These are phyloP conservation scores for Histomonas meleagridis DNA, from an alignment of 208 protist genomes.

Conservation along the genomic window DNA sequence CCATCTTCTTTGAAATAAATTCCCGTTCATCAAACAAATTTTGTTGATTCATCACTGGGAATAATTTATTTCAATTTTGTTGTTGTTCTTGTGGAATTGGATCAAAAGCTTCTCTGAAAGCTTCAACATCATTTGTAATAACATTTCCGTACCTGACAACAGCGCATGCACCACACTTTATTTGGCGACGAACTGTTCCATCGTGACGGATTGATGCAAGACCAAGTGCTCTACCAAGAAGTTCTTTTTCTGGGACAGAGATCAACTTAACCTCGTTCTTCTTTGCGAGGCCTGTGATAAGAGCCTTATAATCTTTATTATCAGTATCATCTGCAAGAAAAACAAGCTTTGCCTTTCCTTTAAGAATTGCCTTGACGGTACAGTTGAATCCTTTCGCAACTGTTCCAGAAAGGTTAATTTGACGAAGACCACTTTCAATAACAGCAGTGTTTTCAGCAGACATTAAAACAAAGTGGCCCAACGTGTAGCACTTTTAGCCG, in stretches of 20 bases:
- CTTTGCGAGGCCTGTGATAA: background rate
- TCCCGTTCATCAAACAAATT: too few relatives aligned
- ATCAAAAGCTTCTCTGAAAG: background rate
- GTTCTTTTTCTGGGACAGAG: background rate
- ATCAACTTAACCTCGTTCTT: background rate
- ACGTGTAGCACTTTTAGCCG: too few relatives aligned
- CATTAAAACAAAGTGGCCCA: constrained; percentile 9
- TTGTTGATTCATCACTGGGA: too few relatives aligned
- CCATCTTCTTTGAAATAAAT: too few relatives aligned
- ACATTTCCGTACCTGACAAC: background rate
- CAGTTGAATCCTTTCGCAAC: background rate
- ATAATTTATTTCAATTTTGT: too few relatives aligned
- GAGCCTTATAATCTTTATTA: background rate
- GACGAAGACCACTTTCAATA: background rate
- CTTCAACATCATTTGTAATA: background rate
- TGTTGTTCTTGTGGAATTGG: background rate
- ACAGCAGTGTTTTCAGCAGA: background rate
- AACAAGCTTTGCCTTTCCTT: background rate
- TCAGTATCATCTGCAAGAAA: background rate
- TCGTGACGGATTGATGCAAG: background rate
- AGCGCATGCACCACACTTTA: constrained; percentile 3
- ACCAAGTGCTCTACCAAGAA: background rate
- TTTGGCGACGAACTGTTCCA: background rate
- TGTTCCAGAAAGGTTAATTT: background rate
- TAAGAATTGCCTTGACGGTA: constrained; percentile 19